Conservation (phyloP, 306 rosid species). For the Prunus campanulata region DNA sequence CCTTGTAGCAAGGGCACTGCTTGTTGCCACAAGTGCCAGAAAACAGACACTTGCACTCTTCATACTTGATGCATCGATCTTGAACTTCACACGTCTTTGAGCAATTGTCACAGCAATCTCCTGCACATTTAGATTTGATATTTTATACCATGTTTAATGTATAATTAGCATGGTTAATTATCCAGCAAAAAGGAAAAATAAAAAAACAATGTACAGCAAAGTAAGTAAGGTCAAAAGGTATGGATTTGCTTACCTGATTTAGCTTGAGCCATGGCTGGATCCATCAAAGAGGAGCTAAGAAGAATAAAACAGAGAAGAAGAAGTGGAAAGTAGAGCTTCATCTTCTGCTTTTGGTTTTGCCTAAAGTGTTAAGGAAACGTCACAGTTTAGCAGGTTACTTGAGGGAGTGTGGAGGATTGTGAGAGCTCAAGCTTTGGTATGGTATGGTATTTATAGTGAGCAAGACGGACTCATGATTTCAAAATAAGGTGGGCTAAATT, state of each 20-base stretch:
- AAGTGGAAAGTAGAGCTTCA: no score
- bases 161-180: no score
- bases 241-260: constrained; percentile 31
- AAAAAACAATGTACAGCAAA: background rate
- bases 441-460: no score
- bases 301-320: constrained; percentile 41
- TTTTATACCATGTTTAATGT: no score
- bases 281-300: constrained; percentile 39
- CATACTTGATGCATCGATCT: constrained; percentile 65
- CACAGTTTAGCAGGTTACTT: no score
- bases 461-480: no score
- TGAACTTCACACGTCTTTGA: constrained; percentile 40
- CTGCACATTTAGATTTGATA: background rate
- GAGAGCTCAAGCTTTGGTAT: no score
- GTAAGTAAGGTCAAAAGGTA: background rate
- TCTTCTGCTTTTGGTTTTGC: no score
- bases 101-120: constrained; percentile 46
- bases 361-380: no score
- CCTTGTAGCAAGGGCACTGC: constrained; percentile 78
- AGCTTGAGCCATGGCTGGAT: constrained; percentile 29
- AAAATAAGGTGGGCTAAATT: no score
- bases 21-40: constrained; percentile 85
- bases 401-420: no score
- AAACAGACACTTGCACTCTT: constrained; percentile 74
- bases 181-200: background rate